Evolutionary conservation across 2,329 filamentous ascomycete genomes (phyloP).

Genomic region (Hymenotorrendiella dingleyae): DNA sequence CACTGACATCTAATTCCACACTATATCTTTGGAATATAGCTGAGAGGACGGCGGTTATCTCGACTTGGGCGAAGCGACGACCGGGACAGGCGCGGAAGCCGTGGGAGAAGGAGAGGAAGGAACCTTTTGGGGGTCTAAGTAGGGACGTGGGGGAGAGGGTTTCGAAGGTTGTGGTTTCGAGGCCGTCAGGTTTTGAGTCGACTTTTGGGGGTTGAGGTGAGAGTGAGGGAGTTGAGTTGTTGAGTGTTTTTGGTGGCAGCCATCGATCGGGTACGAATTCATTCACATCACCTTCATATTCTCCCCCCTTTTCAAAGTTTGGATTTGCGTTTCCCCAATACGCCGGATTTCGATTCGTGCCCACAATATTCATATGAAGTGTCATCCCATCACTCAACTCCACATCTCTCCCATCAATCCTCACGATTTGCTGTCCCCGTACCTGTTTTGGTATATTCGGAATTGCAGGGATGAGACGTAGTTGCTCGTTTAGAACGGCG

Average conservation of each 20-base stretch:
- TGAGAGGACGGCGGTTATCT: constrained; percentile 30
- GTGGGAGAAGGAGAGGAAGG: constrained; percentile 31
- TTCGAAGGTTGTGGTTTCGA: constrained; percentile 9
- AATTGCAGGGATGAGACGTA: constrained; percentile 48
- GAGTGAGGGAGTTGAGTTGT: neutral
- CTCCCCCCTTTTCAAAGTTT: neutral
- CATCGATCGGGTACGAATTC: constrained; percentile 53
- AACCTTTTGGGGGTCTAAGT: constrained; percentile 25
- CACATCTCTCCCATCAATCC: constrained; percentile 13
- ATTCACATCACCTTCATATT: constrained; percentile 11
- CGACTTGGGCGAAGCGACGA: constrained; percentile 32
- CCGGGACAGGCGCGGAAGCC: constrained; percentile 35
- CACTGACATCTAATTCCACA: constrained; percentile 26
- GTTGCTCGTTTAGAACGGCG: constrained; percentile 41
- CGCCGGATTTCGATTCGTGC: constrained; percentile 47
- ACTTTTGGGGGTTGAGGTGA: constrained; percentile 3
- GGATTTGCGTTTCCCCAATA: constrained; percentile 41
- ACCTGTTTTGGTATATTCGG: constrained; percentile 47
- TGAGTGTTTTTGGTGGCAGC: constrained; percentile 33
- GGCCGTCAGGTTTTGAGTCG: constrained; percentile 1
- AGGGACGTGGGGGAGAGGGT: constrained; percentile 12
- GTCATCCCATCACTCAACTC: constrained; percentile 28
- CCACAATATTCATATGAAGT: constrained; percentile 40
- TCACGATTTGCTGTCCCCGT: constrained; percentile 8
- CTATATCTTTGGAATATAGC: constrained; percentile 21